Evolutionary conservation across 192 early-diverging fungal genomes (phyloP).

Genomic region (Gigaspora rosea): DNA sequence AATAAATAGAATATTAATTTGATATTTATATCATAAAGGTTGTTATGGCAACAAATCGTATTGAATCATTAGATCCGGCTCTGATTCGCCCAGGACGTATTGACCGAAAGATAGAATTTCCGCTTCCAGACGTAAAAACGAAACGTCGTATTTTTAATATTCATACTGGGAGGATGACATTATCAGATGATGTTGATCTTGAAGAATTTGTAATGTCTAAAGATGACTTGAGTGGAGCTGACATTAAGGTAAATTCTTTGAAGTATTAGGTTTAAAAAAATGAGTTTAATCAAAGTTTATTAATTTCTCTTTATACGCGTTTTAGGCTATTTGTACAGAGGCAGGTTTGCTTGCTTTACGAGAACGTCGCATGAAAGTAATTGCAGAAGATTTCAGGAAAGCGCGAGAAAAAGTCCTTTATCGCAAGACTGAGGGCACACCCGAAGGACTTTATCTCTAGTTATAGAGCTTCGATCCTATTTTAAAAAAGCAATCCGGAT

Average conservation of each 20-base stretch:
- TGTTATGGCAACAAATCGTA: constrained; percentile 99
- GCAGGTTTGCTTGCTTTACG: constrained; percentile 96
- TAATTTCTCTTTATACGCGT: background rate
- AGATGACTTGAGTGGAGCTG: constrained; percentile 97
- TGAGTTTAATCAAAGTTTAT: background rate
- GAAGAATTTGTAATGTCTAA: constrained; percentile 99
- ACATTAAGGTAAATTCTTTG: constrained; percentile 76
- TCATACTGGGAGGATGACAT: constrained; percentile 92
- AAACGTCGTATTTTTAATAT: constrained; percentile 98
- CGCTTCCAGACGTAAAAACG: constrained; percentile 93
- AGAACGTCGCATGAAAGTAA: constrained; percentile 98
- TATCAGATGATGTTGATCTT: constrained; percentile 94
- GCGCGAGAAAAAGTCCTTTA: constrained; percentile 99
- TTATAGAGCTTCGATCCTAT: too few relatives aligned
- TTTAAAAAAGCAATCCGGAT: too few relatives aligned
- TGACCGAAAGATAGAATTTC: constrained; percentile 99
- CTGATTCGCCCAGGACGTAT: constrained; percentile 96
- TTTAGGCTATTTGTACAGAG: constrained; percentile 95
- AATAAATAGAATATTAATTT: background rate
- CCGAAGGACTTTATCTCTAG: constrained; percentile 92
- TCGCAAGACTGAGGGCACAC: constrained; percentile 97
- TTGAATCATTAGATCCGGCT: constrained; percentile 96
- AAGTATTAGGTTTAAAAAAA: background rate
- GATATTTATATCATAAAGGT: constrained; percentile 48
- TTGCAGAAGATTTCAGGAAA: constrained; percentile 95